Evolutionary conservation across 1,284 basidiomycete species (phyloP).

Genomic region (Cryptococcus sp.): DNA sequence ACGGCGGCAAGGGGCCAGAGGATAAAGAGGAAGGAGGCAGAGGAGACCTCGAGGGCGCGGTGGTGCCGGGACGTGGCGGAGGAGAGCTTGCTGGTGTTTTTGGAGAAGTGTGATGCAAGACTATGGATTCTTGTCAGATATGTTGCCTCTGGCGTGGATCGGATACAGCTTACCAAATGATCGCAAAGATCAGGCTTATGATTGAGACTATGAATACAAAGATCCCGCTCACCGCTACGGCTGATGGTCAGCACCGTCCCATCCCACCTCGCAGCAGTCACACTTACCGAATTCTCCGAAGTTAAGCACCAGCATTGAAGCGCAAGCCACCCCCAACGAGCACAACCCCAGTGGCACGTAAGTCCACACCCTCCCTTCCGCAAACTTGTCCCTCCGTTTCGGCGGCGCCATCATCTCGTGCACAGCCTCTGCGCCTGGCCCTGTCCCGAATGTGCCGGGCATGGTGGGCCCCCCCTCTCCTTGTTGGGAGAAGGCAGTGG

Average conservation of each 20-base stretch:
- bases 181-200: conserved; percentile 15
- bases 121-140: conserved; percentile 8
- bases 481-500: not conserved
- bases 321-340: conserved; percentile 23
- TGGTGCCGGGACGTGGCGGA: conserved; percentile 3
- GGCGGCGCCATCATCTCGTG: not conserved
- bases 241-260: not conserved
- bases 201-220: conserved; percentile 20
- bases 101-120: conserved; percentile 12
- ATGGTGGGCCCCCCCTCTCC: not conserved
- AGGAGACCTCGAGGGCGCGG: conserved; percentile 29
- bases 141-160: not conserved
- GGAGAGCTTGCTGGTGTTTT: not conserved
- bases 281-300: conserved; percentile 26
- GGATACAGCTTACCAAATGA: conserved; percentile 20
- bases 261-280: not conserved
- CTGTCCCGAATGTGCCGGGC: not conserved
- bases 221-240: conserved; percentile 11
- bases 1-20: conserved; percentile 40
- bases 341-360: conserved; percentile 25
- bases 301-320: conserved; percentile 11
- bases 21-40: conserved; percentile 24
- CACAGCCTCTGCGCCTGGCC: no score
- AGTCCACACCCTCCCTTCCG: conserved; percentile 25
- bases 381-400: conserved; percentile 28